Evolutionary conservation across 306 rosid genomes (phyloP), one percentile per base, ranked within the genome.

Genomic region (Pachyrhizus erosus): DNA sequence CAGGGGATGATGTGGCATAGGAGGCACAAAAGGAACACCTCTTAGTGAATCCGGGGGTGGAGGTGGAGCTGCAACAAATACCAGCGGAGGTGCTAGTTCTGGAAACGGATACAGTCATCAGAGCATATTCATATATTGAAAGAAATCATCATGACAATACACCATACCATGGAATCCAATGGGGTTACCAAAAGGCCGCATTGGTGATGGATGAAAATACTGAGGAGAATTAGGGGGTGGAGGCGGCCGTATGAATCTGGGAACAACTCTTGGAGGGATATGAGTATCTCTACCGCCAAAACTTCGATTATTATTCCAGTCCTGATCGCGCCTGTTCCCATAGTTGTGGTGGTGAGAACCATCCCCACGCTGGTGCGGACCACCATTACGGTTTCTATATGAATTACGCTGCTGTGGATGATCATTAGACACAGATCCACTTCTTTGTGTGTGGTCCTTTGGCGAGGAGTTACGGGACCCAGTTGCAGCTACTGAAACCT

Each of bases 291-390:
- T 88, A 43, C 82, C 90, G 73, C 82, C 79, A 48, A 87, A 89
- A 88, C 69, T 90, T 57, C 92, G 76, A 67, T 82, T 87, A 57
- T 75, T 67, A 80, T 86, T 93, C 99, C 97, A 93, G 20, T 96
- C 92, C 76, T 90, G 95, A 84, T 87, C 93, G 3, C 96, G 97
- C 87, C 97, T 90, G 73, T 73, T 80, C 37, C 91, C 87, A 29
- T 88, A 80, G 72, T 72, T 84, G 48, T 95, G 89, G 85, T 90
- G 90, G 80, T 89, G 89, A 76, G 90, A 45, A 77, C 92, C 89
- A 87, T 90, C 97, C 71, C 97, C 96, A 18, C 92, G 92, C 15
- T 86, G 90, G 82, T 90, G 91, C n/a, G 90, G 67, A 64, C 94
- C 91, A 9, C 85, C 84, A 72, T 85, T 92, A 12, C 97, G 92